These are phyloP conservation scores for Cetradonia linearis DNA, from an alignment of 495 filamentous ascomycete genomes.

Conservation along the genomic window DNA sequence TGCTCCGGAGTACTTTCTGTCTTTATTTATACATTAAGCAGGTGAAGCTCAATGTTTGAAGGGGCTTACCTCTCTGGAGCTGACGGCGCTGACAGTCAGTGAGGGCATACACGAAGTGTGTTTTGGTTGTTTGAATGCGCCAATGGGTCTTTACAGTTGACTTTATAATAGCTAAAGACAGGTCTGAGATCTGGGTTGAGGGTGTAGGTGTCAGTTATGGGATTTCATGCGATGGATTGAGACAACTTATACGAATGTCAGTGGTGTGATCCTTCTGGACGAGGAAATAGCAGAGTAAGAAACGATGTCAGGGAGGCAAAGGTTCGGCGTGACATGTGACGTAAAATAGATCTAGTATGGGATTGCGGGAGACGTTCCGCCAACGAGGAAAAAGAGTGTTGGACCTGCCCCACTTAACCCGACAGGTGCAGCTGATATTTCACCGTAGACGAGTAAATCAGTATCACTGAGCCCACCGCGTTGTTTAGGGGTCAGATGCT, in stretches of 20 bases:
- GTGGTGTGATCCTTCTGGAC: background rate
- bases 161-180: background rate
- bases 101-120: background rate
- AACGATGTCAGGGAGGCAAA: background rate
- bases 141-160: background rate
- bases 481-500: background rate
- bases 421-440: constrained; percentile 2
- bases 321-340: constrained; percentile 5
- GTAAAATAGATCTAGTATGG: background rate
- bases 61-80: constrained; percentile 8
- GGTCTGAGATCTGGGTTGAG: background rate
- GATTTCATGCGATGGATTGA: background rate
- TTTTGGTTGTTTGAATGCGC: background rate
- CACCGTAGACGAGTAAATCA: constrained; percentile 2
- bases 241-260: background rate
- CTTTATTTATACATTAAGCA: constrained; percentile 7
- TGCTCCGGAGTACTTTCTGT: constrained; percentile 19
- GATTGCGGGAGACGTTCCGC: constrained; percentile 8
- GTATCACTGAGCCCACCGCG: background rate
- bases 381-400: background rate
- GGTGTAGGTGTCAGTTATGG: background rate
- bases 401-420: constrained; percentile 3
- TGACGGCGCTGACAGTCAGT: background rate
- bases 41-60: constrained; percentile 7
- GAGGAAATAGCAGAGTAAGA: background rate